These are phyloP conservation scores for Rubia peregrina DNA, from an alignment of 305 asterid genomes.

Conservation along the genomic window DNA sequence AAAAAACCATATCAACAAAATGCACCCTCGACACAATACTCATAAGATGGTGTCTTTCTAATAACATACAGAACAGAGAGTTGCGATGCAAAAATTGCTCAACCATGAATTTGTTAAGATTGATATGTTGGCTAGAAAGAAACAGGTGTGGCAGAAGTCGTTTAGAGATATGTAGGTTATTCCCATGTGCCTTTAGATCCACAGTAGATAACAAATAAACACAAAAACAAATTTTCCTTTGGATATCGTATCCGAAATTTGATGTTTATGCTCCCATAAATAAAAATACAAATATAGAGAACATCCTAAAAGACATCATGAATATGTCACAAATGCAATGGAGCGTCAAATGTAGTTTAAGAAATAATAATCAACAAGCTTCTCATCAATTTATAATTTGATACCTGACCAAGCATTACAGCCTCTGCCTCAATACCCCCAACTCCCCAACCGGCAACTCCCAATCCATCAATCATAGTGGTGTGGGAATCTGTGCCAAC, in stretches of 20 bases:
- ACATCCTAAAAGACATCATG: neutral
- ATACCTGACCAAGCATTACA: conserved; percentile 76
- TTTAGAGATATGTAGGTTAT: neutral
- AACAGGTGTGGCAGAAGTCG: neutral
- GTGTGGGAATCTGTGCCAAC: conserved; percentile 96
- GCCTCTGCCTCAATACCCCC: conserved; percentile 99
- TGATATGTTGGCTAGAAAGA: neutral
- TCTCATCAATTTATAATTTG: neutral
- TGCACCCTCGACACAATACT: neutral
- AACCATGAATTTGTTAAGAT: neutral
- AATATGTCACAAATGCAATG: neutral
- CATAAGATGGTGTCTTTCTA: neutral
- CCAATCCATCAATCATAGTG: conserved; percentile 90
- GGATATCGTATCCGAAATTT: neutral
- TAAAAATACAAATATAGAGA: neutral
- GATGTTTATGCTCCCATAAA: neutral
- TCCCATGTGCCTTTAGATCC: neutral
- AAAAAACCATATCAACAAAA: conserved; percentile 16
- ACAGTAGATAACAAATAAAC: neutral
- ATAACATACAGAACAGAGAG: conserved; percentile 1
- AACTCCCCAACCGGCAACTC: conserved; percentile 99
- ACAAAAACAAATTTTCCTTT: neutral
- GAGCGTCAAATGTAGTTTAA: neutral
- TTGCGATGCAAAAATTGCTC: neutral
- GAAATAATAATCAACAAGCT: neutral